Evolutionary conservation across 1,284 basidiomycete genomes (phyloP), one percentile per base, ranked within the genome.

Genomic region (Fomitopsis pinicola): DNA sequence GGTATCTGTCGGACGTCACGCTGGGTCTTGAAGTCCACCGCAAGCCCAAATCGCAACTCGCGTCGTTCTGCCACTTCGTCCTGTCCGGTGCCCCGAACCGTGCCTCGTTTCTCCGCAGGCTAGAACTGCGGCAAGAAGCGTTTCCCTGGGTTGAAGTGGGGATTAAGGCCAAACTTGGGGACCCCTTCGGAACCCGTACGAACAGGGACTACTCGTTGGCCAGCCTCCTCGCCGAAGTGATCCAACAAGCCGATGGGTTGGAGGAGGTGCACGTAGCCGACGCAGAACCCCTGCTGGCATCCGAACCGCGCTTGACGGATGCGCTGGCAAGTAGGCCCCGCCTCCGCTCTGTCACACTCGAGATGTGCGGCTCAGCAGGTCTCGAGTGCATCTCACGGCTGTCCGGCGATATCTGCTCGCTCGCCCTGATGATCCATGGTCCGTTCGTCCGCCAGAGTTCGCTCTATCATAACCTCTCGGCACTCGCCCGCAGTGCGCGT

Each of bases 11-110:
- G 14, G 55, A 61, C 56, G 63, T 63, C 28, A 48, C 57, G 15
- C 59, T 66, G 33, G 52, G 38, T 19, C 35, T 36, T 12, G 56
- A 48, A 6, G 30, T 42, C 42, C 56, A 50, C 19, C 42, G 57
- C 57, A 42, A 53, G 17, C 26, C 57, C 56, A 12, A 5, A 2
- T 50, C 6, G 33, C 60, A 57, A 17, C 44, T 66, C 48, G n/a
- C 22, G 38, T 35, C 42, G n/a, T 66, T 66, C 60, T 59, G 62
- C 59, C 9, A 26, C 3, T 63, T 59, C 57, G 59, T 66, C 52
- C 48, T 66, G 36, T 53, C 46, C 30, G 40, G 56, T 42, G 30
- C 48, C 6, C 26, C 26, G 17, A 33, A 26, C 40, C n/a, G 36
- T 40, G 36, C 15, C 7, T 3, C 9, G 38, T 15, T 40, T 15